phyloP scores from a whole-genome alignment of 805 yeast genomes.

The Metschnikowia drakensbergensis region DNA sequence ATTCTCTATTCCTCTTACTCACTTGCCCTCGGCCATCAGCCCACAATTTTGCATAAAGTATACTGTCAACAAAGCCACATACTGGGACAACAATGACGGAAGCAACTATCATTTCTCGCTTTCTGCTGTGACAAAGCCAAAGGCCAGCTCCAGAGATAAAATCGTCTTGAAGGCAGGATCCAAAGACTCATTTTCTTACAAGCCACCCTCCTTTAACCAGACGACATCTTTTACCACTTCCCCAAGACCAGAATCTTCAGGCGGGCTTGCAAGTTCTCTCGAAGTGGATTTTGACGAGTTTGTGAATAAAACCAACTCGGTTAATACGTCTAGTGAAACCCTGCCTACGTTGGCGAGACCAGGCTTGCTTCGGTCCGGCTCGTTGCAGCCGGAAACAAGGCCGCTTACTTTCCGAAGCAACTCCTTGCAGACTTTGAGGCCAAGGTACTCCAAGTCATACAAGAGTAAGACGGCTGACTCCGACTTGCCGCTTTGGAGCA shows the following conservation, averaged over 20 bases:
- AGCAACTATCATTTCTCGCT: slow-evolving; percentile 36
- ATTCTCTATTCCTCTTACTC: slow-evolving; percentile 45
- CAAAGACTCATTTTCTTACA: slow-evolving; percentile 12
- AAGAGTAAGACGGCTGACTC: slow-evolving; percentile 15
- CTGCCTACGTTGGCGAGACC: neutral
- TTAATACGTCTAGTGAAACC: slow-evolving; percentile 4
- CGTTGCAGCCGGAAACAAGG: neutral
- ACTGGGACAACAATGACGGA: slow-evolving; percentile 39
- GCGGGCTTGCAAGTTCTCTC: neutral
- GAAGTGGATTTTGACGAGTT: slow-evolving; percentile 13
- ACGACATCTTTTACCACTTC: neutral
- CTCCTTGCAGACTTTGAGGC: slow-evolving; percentile 6
- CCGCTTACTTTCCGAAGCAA: neutral
- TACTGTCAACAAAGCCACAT: slow-evolving; percentile 23
- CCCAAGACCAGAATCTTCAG: slow-evolving; percentile 4
- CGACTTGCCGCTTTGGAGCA: slow-evolving; percentile 4
- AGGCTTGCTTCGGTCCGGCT: neutral
- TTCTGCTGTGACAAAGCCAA: slow-evolving; percentile 4
- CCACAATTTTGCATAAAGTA: slow-evolving; percentile 36
- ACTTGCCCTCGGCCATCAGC: slow-evolving; percentile 28
- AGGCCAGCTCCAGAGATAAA: slow-evolving; percentile 4
- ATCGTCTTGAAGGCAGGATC: neutral
- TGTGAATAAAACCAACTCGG: slow-evolving; percentile 12
- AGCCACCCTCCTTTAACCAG: slow-evolving; percentile 11
- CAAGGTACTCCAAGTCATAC: slow-evolving; percentile 29